Percentiles rank a stretch among this genome's conserved stretches.
Conservation (phyloP, 768 basidiomycete species). For the Exidia glandulosa region DNA sequence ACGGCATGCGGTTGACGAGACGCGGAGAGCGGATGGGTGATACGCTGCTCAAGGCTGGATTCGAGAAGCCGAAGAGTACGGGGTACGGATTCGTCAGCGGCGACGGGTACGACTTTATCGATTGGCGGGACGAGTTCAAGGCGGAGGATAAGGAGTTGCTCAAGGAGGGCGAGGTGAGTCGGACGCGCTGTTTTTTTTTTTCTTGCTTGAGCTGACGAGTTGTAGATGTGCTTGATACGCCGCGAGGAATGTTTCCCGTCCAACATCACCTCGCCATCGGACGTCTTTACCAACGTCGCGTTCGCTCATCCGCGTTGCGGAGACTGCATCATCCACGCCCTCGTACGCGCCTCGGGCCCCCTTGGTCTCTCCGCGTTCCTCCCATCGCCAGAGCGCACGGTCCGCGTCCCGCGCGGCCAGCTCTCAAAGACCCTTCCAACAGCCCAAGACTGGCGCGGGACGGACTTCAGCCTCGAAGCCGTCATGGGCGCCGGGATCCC, state of each 20-base stretch:
- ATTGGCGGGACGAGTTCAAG: not conserved
- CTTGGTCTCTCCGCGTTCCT: conserved; percentile 26
- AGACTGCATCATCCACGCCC: conserved; percentile 24
- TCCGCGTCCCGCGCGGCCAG: not conserved
- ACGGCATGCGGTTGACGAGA: not conserved
- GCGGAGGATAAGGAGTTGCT: not conserved
- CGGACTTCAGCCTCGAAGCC: not conserved
- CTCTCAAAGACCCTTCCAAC: not conserved
- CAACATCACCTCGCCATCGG: conserved; percentile 11
- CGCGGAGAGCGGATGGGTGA: not conserved
- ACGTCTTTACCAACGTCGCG: conserved; percentile 22
- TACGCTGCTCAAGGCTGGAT: not conserved
- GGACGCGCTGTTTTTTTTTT: not conserved
- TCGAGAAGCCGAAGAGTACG: not conserved
- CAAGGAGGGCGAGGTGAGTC: not conserved
- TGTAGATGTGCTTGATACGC: not conserved
- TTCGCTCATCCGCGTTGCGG: conserved; percentile 23
- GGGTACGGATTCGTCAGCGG: not conserved
- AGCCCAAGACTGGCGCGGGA: not conserved
- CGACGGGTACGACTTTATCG: not conserved
- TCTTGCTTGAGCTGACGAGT: not conserved
- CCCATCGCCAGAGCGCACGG: conserved; percentile 9
- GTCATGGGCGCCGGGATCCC: not conserved
- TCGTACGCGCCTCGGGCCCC: conserved; percentile 20
- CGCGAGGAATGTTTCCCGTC: conserved; percentile 12